phyloP scores from a whole-genome alignment of 176 grass and related monocot species.

The Oryza rufipogon region DNA sequence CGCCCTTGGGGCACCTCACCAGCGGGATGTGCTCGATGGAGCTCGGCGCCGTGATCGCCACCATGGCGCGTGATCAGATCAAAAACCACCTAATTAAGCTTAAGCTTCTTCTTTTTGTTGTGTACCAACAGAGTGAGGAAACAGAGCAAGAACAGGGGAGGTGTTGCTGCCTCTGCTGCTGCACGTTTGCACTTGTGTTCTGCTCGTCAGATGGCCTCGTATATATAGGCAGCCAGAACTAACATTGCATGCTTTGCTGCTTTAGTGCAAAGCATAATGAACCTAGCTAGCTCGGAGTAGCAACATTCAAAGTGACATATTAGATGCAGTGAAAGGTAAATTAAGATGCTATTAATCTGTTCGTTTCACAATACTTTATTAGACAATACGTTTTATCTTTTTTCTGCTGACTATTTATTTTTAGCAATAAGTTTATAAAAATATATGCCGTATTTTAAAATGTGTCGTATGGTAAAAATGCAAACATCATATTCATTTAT shows the following conservation, averaged over 20 bases:
- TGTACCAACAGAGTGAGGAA: background rate
- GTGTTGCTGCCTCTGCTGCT: background rate
- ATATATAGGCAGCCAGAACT: conserved; percentile 42
- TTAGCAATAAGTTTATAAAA: no score
- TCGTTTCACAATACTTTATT: no score
- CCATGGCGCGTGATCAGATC: conserved; percentile 9
- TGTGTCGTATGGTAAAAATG: background rate
- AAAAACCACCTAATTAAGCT: background rate
- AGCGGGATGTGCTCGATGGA: conserved; percentile 38
- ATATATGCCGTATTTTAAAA: background rate
- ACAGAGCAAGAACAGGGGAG: conserved; percentile 25
- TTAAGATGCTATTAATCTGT: no score
- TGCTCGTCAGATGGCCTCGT: conserved; percentile 1
- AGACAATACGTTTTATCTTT: no score
- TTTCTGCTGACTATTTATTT: background rate
- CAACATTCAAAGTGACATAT: background rate
- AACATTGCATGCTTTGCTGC: background rate
- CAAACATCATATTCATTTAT: background rate
- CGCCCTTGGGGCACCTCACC: conserved; percentile 3
- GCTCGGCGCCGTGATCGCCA: conserved; percentile 36
- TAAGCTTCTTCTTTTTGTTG: background rate
- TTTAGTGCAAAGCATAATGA: background rate
- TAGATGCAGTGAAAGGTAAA: background rate
- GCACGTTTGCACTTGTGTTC: conserved; percentile 10
- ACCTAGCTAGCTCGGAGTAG: background rate